These are phyloP conservation scores for Globisporangium recalcitrans DNA, from an alignment of 352 stramenopile genomes.

Conservation along the genomic window DNA sequence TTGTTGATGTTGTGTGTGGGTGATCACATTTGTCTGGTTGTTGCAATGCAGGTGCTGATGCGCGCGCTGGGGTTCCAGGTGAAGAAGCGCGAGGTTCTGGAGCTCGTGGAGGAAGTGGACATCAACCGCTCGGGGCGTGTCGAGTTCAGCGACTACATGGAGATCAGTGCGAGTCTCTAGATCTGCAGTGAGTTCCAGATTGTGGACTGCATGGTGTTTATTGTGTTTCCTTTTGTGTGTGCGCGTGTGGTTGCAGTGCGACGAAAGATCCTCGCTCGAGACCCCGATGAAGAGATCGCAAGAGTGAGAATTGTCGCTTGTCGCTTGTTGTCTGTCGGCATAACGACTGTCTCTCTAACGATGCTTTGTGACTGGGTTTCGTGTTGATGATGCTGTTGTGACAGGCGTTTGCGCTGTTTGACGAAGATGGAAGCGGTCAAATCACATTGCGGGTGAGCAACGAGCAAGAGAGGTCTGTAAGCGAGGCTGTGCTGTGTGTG, in stretches of 20 bases:
- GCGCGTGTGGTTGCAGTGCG: constrained; percentile 67
- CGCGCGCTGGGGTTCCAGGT: constrained; percentile 91
- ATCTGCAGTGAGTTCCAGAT: background rate
- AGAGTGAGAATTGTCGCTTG: constrained; percentile 30
- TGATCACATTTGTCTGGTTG: background rate
- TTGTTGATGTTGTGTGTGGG: background rate
- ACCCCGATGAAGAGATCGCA: constrained; percentile 91
- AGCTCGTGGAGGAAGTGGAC: constrained; percentile 88
- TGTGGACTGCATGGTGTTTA: background rate
- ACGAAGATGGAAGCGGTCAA: constrained; percentile 87
- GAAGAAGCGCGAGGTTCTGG: constrained; percentile 84
- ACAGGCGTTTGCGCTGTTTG: constrained; percentile 92
- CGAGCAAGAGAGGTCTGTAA: background rate
- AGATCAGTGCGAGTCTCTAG: constrained; percentile 66
- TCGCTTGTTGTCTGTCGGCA: background rate
- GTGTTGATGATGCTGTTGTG: background rate
- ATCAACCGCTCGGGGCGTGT: constrained; percentile 79
- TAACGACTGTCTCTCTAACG: background rate
- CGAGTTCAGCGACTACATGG: constrained; percentile 89
- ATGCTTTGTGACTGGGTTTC: too few relatives aligned
- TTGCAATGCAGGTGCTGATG: constrained; percentile 64
- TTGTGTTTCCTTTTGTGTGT: background rate
- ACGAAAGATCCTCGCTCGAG: constrained; percentile 73
- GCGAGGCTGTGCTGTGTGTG: background rate
- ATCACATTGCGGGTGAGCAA: constrained; percentile 70